Percentiles rank a stretch among this genome's conserved stretches.
Conservation (phyloP, 2,329 filamentous ascomycete species). For the Nemania bipapillata region DNA sequence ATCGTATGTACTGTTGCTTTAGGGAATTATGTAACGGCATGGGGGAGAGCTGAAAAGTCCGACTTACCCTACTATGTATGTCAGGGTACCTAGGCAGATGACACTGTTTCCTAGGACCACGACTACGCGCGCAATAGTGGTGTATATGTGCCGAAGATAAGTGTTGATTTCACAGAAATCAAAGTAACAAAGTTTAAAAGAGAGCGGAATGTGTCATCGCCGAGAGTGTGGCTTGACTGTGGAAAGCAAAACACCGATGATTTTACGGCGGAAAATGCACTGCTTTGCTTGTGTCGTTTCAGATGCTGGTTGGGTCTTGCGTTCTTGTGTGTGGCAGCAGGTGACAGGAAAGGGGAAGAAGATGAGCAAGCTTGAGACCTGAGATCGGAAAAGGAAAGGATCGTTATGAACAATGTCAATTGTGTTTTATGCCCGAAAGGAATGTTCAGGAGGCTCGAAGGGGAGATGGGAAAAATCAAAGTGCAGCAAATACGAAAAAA, state of each 20-base stretch:
- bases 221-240: slow-evolving; percentile 19
- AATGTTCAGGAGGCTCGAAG: slow-evolving; percentile 2
- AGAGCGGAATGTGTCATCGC: slow-evolving; percentile 35
- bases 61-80: neutral
- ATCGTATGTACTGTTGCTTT: neutral
- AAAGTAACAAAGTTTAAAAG: slow-evolving; percentile 28
- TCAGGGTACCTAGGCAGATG: neutral
- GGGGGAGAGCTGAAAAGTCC: neutral
- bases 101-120: neutral
- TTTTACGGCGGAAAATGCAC: neutral
- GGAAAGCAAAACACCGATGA: neutral
- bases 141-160: neutral
- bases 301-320: slow-evolving; percentile 15
- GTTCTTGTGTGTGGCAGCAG: neutral
- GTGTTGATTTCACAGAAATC: slow-evolving; percentile 10
- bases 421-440: slow-evolving; percentile 13
- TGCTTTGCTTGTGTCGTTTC: slow-evolving; percentile 34
- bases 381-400: neutral
- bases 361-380: neutral
- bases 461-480: neutral
- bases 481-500: neutral
- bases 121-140: neutral
- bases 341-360: neutral
- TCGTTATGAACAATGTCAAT: slow-evolving; percentile 15
- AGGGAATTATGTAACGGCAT: slow-evolving; percentile 2